Conservation (phyloP, 495 filamentous ascomycete species). For the Paragyromitra xinjiangensis region DNA sequence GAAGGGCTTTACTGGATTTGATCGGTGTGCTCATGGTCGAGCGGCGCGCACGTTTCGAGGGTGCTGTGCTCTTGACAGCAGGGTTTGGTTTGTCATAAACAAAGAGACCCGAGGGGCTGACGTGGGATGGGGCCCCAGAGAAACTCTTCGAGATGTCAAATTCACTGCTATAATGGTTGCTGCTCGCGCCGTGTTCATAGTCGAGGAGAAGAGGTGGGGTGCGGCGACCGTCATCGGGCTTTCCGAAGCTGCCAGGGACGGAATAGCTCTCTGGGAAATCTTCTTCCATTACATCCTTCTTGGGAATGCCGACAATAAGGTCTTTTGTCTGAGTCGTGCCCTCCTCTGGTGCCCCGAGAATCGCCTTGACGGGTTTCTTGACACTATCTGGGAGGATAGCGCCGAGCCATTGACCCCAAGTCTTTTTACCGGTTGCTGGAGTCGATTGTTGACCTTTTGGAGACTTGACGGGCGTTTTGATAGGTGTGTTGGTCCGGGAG, state of each 20-base stretch:
- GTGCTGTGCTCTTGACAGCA: slow-evolving; percentile 32
- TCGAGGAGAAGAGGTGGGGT: slow-evolving; percentile 25
- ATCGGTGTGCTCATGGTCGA: slow-evolving; percentile 49
- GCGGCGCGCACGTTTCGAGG: slow-evolving; percentile 44
- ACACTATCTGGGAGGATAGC: slow-evolving; percentile 53
- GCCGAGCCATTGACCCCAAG: slow-evolving; percentile 55
- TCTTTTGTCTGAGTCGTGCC: slow-evolving; percentile 27
- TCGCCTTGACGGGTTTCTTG: slow-evolving; percentile 50
- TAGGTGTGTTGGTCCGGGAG: slow-evolving; percentile 39
- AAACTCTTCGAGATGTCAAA: slow-evolving; percentile 35
- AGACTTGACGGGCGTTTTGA: slow-evolving; percentile 44
- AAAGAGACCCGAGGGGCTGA: slow-evolving; percentile 32
- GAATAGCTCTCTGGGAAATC: slow-evolving; percentile 32
- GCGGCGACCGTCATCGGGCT: slow-evolving; percentile 38
- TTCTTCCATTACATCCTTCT: slow-evolving; percentile 41
- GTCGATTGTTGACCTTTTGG: slow-evolving; percentile 34
- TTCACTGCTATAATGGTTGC: slow-evolving; percentile 13
- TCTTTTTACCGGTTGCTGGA: slow-evolving; percentile 52
- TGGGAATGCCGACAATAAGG: slow-evolving; percentile 40
- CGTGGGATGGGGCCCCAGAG: slow-evolving; percentile 36
- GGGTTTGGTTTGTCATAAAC: slow-evolving; percentile 44
- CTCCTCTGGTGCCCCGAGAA: slow-evolving; percentile 43
- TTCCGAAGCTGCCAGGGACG: slow-evolving; percentile 55
- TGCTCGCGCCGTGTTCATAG: slow-evolving; percentile 26
- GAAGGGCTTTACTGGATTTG: slow-evolving; percentile 36